Conservation (phyloP, 1,139 yeast species). For the Yamadazyma diddensiae region DNA sequence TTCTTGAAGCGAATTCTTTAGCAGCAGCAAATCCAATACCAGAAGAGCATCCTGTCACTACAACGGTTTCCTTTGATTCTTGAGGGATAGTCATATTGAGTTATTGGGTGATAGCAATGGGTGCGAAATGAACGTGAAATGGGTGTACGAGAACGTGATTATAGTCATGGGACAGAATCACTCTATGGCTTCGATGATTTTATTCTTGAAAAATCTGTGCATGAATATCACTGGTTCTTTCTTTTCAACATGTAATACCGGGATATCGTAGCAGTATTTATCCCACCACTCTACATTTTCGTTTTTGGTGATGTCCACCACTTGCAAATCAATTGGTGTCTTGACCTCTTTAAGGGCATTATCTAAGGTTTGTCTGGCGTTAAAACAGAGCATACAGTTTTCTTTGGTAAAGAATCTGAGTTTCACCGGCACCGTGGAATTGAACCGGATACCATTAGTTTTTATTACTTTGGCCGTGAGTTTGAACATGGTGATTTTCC, state of each 20-base stretch:
- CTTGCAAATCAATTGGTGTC: constrained; percentile 32
- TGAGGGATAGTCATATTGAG: neutral
- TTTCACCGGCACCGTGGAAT: constrained; percentile 1
- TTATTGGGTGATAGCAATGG: too few species aligned
- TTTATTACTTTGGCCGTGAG: too few species aligned
- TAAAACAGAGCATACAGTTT: constrained; percentile 74
- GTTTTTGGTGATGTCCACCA: constrained; percentile 67
- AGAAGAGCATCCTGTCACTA: constrained; percentile 79
- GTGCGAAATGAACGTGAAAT: neutral
- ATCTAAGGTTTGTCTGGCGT: constrained; percentile 57
- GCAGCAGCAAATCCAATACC: constrained; percentile 76
- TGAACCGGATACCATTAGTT: neutral
- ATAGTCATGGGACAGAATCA: neutral
- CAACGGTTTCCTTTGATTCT: constrained; percentile 26
- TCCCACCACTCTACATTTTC: constrained; percentile 76
- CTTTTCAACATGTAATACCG: constrained; percentile 74
- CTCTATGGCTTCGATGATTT: constrained; percentile 45
- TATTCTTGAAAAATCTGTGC: constrained; percentile 67
- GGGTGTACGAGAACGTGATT: neutral
- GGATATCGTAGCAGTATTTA: constrained; percentile 83
- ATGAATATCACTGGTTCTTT: constrained; percentile 58
- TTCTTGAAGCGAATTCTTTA: constrained; percentile 58
- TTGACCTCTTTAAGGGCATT: constrained; percentile 34
- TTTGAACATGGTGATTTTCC: too few species aligned
- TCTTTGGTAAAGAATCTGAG: constrained; percentile 62